Percentiles rank a stretch among this genome's conserved stretches.
Conservation (phyloP, 108 stramenopile species). For the Pelagomonas calceolata region DNA sequence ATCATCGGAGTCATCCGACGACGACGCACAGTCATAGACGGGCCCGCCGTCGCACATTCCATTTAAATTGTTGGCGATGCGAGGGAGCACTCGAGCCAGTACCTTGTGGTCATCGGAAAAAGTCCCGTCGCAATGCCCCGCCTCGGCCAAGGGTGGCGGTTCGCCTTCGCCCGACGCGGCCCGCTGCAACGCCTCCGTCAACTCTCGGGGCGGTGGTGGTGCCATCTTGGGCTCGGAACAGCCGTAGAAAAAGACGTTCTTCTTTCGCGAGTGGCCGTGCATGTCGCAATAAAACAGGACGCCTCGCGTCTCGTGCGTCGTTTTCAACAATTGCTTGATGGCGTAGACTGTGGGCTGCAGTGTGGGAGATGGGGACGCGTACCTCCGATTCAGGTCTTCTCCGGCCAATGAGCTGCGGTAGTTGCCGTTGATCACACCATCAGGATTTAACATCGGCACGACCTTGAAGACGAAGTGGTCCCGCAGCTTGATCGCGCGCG, state of each 20-base stretch:
- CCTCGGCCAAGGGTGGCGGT: not conserved
- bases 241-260: slow-evolving; percentile 42
- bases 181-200: too few relatives aligned
- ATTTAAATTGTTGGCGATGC: not conserved
- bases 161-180: not conserved
- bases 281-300: slow-evolving; percentile 41
- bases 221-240: too few relatives aligned
- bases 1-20: too few relatives aligned
- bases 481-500: slow-evolving; percentile 27
- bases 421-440: slow-evolving; percentile 50
- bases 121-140: too few relatives aligned
- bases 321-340: slow-evolving; percentile 25
- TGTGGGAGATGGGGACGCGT: slow-evolving; percentile 16
- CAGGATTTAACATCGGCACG: slow-evolving; percentile 53
- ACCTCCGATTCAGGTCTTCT: slow-evolving; percentile 44
- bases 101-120: too few relatives aligned
- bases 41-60: not conserved
- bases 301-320: slow-evolving; percentile 3
- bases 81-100: too few relatives aligned
- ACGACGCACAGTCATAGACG: slow-evolving; percentile 18
- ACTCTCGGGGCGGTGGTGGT: too few relatives aligned
- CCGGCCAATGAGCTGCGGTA: slow-evolving; percentile 43
- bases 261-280: slow-evolving; percentile 44
- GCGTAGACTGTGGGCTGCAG: slow-evolving; percentile 30
- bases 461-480: slow-evolving; percentile 37